Conservation (phyloP, 805 yeast genomes). For the Candida vartiovaarae region DNA sequence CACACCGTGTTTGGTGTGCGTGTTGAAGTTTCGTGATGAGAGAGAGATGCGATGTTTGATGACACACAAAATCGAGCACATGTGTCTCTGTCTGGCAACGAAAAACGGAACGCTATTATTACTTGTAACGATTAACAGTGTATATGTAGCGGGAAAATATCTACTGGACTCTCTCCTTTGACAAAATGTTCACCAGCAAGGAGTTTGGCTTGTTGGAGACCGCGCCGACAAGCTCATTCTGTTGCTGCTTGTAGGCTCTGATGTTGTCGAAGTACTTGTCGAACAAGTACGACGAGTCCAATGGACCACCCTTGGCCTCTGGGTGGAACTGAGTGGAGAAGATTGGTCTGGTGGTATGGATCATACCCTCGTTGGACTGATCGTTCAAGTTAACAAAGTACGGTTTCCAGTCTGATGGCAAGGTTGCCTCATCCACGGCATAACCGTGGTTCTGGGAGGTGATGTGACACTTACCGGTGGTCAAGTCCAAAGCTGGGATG, state of each 20-base stretch:
- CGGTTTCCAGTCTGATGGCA: slow-evolving; percentile 73
- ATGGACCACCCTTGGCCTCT: slow-evolving; percentile 98
- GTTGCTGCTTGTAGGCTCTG: slow-evolving; percentile 42
- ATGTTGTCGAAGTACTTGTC: slow-evolving; percentile 81
- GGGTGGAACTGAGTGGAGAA: slow-evolving; percentile 99
- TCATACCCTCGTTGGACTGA: slow-evolving; percentile 96
- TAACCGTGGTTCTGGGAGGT: slow-evolving; percentile 99
- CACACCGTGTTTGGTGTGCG: no score
- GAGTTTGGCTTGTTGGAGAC: slow-evolving; percentile 34
- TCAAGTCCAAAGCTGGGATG: slow-evolving; percentile 88
- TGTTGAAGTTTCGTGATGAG: no score
- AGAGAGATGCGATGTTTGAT: no score
- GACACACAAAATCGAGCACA: not conserved
- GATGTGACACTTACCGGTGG: slow-evolving; percentile 91
- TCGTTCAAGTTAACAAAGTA: slow-evolving; percentile 92
- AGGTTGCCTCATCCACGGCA: slow-evolving; percentile 81
- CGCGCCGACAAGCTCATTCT: slow-evolving; percentile 35
- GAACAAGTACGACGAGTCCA: slow-evolving; percentile 84
- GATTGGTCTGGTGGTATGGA: slow-evolving; percentile 77
- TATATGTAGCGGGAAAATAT: not conserved
- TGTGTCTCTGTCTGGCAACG: no score
- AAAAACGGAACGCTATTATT: not conserved
- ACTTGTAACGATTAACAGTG: not conserved
- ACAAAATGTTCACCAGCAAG: slow-evolving; percentile 54
- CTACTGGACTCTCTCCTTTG: slow-evolving; percentile 50